These are phyloP conservation scores for Leptodermis oblonga DNA, from an alignment of 257 asterid species.

Conservation along the genomic window DNA sequence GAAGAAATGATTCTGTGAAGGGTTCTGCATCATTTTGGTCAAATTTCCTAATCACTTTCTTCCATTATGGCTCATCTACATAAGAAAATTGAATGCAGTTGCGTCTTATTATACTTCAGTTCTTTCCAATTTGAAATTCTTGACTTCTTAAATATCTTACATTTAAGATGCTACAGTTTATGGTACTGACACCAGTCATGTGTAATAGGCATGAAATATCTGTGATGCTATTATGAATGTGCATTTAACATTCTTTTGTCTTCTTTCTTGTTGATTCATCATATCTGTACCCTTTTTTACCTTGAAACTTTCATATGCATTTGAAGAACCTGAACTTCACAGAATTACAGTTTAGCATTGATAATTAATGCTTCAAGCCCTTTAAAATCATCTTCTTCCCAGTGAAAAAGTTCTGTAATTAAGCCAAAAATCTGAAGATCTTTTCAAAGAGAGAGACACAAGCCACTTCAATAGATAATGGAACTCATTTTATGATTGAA, in stretches of 20 bases:
- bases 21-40: conserved; percentile 5
- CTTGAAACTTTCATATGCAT: background rate
- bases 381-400: background rate
- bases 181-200: conserved; percentile 6
- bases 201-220: conserved; percentile 13
- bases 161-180: background rate
- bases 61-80: no score
- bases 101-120: background rate
- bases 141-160: background rate
- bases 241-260: conserved; percentile 9
- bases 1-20: no score
- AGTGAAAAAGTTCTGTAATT: background rate
- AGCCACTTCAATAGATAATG: background rate
- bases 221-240: conserved; percentile 11
- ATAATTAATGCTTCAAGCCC: background rate
- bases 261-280: background rate
- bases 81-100: background rate
- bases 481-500: background rate
- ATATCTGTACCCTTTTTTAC: background rate
- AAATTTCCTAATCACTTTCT: conserved; percentile 11
- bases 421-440: background rate
- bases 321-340: conserved; percentile 8
- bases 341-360: background rate
- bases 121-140: background rate
- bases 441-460: background rate